Evolutionary conservation across 1,284 basidiomycete genomes (phyloP), one percentile per base, ranked within the genome.

Genomic region (Vanrija sp.): DNA sequence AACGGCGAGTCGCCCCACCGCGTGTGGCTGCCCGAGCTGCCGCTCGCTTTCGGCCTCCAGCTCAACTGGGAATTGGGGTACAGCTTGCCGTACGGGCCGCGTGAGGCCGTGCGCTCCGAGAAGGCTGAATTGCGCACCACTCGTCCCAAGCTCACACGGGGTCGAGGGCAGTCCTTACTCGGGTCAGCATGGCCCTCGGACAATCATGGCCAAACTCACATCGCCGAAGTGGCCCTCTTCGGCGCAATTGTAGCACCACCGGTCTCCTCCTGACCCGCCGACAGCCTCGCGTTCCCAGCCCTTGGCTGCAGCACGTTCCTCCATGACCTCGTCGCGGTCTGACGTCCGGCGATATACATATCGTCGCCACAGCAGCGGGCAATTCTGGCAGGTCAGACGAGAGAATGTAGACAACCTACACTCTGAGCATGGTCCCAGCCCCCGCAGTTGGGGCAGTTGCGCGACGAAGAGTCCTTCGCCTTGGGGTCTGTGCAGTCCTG

Each of bases 211-310:
- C 15, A 12, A 16, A 81, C 86, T 77, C 66, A 91, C 91, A 69
- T 95, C 92, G 44, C 92, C 92, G 70, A 89, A 83, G 73, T 96
- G 92, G 5, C 88, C 90, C 49, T 76, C 74, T 34, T 77, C 75
- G 25, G 88, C 90, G 66, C 92, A 96, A 67, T 91, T 92, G 77
- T 93, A 93, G 74, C 92, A 96, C 52, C 78, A 78, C 9, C 82
- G 84, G 6, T 67, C 66, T 5, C 44, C 42, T 1, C 54, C 46
- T 21, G 54, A 54, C 5, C 67, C 67, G 4, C 72, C 69, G 15
- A 68, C 49, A 2, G 67, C 72, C 53, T 74, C 71, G 46, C 65
- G 65, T n/a, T 58, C 62, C 72, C 72, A 75, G 1, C 67, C 64
- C 12, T 51, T 57, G 2, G 64, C 61, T 0, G 48, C 46, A n/a